Conservation (phyloP, 352 stramenopile genomes). For the Phytophthora brassicae region DNA sequence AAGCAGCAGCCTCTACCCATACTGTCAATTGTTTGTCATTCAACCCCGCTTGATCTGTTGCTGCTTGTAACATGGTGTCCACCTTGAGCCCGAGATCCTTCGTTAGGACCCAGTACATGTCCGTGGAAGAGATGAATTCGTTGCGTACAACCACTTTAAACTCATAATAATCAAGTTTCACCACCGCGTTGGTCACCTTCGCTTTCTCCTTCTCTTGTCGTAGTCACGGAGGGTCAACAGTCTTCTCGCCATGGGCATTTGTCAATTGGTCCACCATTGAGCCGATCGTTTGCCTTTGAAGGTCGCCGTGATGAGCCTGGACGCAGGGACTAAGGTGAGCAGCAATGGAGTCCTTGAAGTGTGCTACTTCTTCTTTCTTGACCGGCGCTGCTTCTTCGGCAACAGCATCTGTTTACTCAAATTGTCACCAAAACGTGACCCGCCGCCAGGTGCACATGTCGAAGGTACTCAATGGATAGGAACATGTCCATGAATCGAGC, state of each 20-base stretch:
- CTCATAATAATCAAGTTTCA: constrained; percentile 1
- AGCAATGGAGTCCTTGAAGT: not conserved
- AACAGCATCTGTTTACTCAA: not conserved
- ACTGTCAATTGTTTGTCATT: not conserved
- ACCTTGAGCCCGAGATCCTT: not conserved
- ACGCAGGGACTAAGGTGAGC: not conserved
- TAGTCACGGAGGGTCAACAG: constrained; percentile 2
- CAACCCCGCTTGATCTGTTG: not conserved
- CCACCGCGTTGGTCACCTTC: not conserved
- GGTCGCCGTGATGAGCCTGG: not conserved
- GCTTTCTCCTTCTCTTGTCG: not conserved
- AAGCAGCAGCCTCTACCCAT: too few species aligned
- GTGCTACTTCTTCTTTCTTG: not conserved
- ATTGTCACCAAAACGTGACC: not conserved
- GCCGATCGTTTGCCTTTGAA: not conserved
- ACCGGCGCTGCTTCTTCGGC: not conserved
- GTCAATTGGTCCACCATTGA: not conserved
- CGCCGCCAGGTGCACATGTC: constrained; percentile 8
- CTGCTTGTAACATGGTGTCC: not conserved
- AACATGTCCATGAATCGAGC: constrained; percentile 6
- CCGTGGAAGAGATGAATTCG: not conserved
- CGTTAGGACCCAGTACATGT: not conserved
- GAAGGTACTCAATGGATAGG: constrained; percentile 2
- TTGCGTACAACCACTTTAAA: not conserved
- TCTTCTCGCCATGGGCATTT: not conserved